Base-by-base conservation (phyloP, 164 flowering plant species). In the Magnolia changhungtana region DNA sequence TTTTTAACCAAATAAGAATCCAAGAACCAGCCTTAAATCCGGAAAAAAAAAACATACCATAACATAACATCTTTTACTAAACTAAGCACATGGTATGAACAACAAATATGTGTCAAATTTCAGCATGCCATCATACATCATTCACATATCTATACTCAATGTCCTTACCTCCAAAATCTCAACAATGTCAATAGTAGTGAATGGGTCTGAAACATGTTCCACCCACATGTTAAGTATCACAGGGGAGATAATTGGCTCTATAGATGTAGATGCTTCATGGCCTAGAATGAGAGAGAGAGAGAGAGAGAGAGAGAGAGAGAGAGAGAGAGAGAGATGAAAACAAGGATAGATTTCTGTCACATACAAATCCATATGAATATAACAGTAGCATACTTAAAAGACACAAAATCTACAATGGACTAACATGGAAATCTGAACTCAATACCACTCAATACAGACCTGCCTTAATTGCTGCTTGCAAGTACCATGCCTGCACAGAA, bases 151-250 rank as follows among this genome's bases (percentile, higher is more conserved):
- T 27, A 2, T 27, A 27, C 29, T 27, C 29, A 27, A 27, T 27
- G 29, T 27, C 29, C 29, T 27, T 27, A 27, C 29, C 29, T 27
- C 29, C 29, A 27, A 27, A 27, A 27, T 27, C 29, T 27, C 29
- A 27, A 27, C 29, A 27, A 27, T 27, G 29, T 27, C 29, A 27
- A 1, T 86, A 80, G 97, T 89, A 74, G 92, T 87, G 80, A 93
- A 95, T 74, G 99, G 99, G 84, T 95, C 98, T 18, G 96, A 88
- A 82, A 91, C 87, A 87, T 91, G 87, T 20, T 83, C 79, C 16
- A 83, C 97, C 98, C 99, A 95, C 85, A 85, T 72, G 79, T 88
- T 89, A 66, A 95, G 90, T 74, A 93, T 81, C 20, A 92, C 78
- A 49, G 97, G 96, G 76, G 98, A 92, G 75, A 95, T 81, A 67